A percentile compares a stretch with the other conserved stretches of the same genome.
phyloP scores from a whole-genome alignment of 768 basidiomycete species.

The Lentinula edodes region DNA sequence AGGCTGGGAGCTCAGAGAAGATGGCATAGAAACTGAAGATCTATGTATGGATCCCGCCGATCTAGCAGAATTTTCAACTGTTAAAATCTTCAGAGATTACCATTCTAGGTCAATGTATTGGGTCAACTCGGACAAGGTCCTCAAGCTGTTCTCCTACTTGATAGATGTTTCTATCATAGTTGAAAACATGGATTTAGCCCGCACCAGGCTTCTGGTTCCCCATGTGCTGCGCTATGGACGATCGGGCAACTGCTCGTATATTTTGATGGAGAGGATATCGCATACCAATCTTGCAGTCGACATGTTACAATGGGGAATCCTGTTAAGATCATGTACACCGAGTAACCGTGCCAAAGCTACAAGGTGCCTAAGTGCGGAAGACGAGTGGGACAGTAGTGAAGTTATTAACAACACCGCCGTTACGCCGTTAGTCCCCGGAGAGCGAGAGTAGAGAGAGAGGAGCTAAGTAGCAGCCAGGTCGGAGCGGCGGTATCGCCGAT shows the following conservation, averaged over 20 bases:
- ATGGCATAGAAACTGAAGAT: not conserved
- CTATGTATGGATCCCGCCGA: not conserved
- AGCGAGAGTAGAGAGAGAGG: too few species aligned
- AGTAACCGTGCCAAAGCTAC: too few species aligned
- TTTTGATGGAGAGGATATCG: slow-evolving; percentile 8
- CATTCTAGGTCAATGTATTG: not conserved
- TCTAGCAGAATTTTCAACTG: not conserved
- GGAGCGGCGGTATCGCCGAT: too few species aligned
- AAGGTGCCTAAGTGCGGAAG: too few species aligned
- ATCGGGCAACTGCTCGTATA: slow-evolving; percentile 8
- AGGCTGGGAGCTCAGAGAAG: not conserved
- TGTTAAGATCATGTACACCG: too few species aligned
- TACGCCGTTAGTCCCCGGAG: too few species aligned
- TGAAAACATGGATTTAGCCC: slow-evolving; percentile 1
- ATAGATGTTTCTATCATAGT: slow-evolving; percentile 3
- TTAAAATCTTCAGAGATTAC: not conserved
- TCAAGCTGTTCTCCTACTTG: slow-evolving; percentile 3
- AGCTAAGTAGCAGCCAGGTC: too few species aligned
- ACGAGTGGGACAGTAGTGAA: too few species aligned
- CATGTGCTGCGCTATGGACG: not conserved
- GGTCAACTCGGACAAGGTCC: not conserved
- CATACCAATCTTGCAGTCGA: not conserved
- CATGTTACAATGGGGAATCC: not conserved
- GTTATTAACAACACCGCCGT: too few species aligned
- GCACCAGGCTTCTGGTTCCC: not conserved